These are phyloP conservation scores for Paxillus rubicundulus DNA, from an alignment of 768 basidiomycete species.

Conservation along the genomic window DNA sequence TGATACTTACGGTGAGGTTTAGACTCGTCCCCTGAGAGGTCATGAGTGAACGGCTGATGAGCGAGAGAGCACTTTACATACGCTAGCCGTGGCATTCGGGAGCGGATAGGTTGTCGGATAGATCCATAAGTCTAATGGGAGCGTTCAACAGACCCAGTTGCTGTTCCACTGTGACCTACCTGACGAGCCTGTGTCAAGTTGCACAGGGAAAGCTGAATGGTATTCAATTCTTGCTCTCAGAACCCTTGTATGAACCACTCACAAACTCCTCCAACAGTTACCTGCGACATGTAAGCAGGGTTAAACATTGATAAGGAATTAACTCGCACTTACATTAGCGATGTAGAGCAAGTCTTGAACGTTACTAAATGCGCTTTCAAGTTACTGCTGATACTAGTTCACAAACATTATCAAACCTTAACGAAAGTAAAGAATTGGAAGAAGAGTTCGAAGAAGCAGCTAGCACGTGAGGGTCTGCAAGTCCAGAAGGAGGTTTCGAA, in stretches of 20 bases:
- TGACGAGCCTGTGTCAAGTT: constrained; percentile 79
- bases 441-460: constrained; percentile 22
- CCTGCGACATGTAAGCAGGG: constrained; percentile 36
- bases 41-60: constrained; percentile 4
- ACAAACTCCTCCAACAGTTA: constrained; percentile 66
- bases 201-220: constrained; percentile 60
- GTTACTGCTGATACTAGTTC: not conserved
- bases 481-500: constrained; percentile 3
- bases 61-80: constrained; percentile 27
- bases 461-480: constrained; percentile 21
- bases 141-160: not conserved
- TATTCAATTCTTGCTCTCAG: constrained; percentile 7
- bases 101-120: constrained; percentile 45
- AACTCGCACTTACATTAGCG: constrained; percentile 56
- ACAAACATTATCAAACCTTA: constrained; percentile 14
- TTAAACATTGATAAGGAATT: not conserved
- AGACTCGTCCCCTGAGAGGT: constrained; percentile 39
- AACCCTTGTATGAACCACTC: constrained; percentile 20
- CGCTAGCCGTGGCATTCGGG: constrained; percentile 49
- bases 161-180: constrained; percentile 8
- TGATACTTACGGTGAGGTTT: constrained; percentile 57
- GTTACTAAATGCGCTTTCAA: constrained; percentile 45
- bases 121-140: constrained; percentile 67
- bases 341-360: constrained; percentile 78
- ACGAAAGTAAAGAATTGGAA: constrained; percentile 14